Base-by-base conservation (phyloP, 805 yeast genomes). In the Candida ulmi region DNA sequence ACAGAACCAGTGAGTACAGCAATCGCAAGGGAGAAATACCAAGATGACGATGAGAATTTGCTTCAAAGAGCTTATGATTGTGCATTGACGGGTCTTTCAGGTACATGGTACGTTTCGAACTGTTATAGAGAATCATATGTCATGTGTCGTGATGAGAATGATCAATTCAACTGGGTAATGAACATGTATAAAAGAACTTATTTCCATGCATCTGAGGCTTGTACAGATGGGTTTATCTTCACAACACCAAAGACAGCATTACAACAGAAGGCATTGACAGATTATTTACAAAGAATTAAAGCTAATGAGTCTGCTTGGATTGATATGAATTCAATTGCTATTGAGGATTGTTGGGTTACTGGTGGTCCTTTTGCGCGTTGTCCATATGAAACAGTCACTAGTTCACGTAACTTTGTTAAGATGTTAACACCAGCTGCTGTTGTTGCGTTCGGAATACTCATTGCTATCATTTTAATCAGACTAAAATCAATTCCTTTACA, bases 341-440 rank as follows among this genome's bases (percentile, higher is more conserved):
- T 80, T 17, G 62, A 71, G 3, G 74, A 78, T 39, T 90, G 98
- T 54, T 91, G 93, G 90, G 88, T 88, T 5, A 60, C 74, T 11
- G 96, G 95, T 1, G 96, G 95, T 0, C 76, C 87, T 0, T 69
- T 75, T 44, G 81, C 91, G 0, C 55, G 63, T 25, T 90, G 98
- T 56, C 96, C 97, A 0, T 88, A 88, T 55, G 76, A 74, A 41
- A 66, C 65, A 34, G 70, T 72, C 1, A 68, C 78, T 9, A 67
- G 80, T 5, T 64, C 66, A 25, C 67, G 77, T 37, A 75, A 74
- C 37, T 80, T 86, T 46, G 74, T 76, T 0, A 68, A 72, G 25
- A 72, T 82, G 72, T 62, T 88, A 17, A 72, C 83, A 0, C 88
- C 95, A 0, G 77, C 82, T n/a, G 63, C 76, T 9, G 71, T 74